These are phyloP conservation scores for Clavulina sp. DNA, from an alignment of 768 basidiomycete species.

Conservation along the genomic window DNA sequence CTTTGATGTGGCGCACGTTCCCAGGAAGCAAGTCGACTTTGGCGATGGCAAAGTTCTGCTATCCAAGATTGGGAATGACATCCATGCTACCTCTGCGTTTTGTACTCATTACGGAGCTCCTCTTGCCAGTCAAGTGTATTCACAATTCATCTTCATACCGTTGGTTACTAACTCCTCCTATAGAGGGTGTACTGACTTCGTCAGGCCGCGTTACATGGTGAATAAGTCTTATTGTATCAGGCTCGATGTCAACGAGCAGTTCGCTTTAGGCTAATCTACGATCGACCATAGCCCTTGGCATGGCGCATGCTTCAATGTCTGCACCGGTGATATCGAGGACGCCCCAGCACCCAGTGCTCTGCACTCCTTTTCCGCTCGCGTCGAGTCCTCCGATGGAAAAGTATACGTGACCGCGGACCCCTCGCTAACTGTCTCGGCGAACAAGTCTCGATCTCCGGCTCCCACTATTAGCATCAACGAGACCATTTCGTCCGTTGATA, in stretches of 20 bases:
- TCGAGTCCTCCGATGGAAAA: conserved; percentile 39
- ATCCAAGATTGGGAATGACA: conserved; percentile 53
- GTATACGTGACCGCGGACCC: conserved; percentile 61
- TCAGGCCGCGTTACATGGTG: conserved; percentile 70
- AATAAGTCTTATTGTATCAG: conserved; percentile 13
- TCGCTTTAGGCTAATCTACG: neutral
- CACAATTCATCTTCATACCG: neutral
- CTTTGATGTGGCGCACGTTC: neutral
- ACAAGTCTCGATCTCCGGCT: conserved; percentile 44
- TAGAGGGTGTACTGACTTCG: conserved; percentile 54
- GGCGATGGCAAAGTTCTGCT: conserved; percentile 58
- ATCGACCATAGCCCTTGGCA: conserved; percentile 53
- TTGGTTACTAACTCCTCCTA: neutral
- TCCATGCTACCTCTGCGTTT: conserved; percentile 64
- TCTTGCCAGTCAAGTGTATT: conserved; percentile 29
- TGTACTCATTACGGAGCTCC: conserved; percentile 92
- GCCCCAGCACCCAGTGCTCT: conserved; percentile 69
- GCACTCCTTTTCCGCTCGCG: conserved; percentile 54
- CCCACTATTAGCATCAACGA: conserved; percentile 27
- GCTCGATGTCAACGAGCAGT: neutral
- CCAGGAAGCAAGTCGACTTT: conserved; percentile 71
- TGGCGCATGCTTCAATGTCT: conserved; percentile 81
- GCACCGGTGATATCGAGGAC: conserved; percentile 74
- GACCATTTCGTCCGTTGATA: conserved; percentile 24
- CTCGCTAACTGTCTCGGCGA: conserved; percentile 42